Percentiles rank a stretch among this genome's conserved stretches.
Conservation (phyloP, 2,329 filamentous ascomycete species). For the Phyllosticta citribraziliensis region DNA sequence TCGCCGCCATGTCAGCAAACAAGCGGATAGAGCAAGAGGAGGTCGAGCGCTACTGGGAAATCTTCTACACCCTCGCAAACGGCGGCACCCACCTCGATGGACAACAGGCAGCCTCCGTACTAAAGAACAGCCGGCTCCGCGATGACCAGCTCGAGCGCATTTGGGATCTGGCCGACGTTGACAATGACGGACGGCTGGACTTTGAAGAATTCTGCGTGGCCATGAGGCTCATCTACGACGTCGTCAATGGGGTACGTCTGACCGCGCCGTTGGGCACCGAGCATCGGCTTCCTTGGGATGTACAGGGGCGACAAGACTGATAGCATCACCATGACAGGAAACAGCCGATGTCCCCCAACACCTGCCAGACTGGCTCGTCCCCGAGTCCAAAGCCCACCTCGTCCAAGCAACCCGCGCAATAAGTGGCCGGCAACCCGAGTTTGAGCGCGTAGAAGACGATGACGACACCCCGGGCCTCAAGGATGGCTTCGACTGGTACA, state of each 20-base stretch:
- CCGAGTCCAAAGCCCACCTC: constrained; percentile 56
- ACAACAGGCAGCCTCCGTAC: constrained; percentile 58
- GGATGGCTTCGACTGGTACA: constrained; percentile 99
- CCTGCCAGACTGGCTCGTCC: constrained; percentile 92
- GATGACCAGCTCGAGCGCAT: constrained; percentile 89
- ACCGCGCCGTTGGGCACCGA: constrained; percentile 1
- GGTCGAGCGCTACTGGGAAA: constrained; percentile 72
- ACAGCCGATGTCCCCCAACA: constrained; percentile 67
- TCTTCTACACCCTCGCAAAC: constrained; percentile 59
- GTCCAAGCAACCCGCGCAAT: constrained; percentile 41
- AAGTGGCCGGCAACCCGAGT: constrained; percentile 67
- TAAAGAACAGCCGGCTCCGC: constrained; percentile 62
- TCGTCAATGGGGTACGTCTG: constrained; percentile 78
- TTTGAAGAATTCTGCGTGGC: constrained; percentile 99
- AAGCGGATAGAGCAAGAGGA: constrained; percentile 62
- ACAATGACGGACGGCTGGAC: constrained; percentile 93
- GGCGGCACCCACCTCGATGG: constrained; percentile 58
- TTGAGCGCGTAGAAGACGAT: constrained; percentile 70
- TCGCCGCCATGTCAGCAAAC: constrained; percentile 22
- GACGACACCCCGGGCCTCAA: constrained; percentile 76
- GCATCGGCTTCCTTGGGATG: background rate
- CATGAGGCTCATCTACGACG: constrained; percentile 95
- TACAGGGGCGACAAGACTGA: background rate
- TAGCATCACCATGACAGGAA: constrained; percentile 47
- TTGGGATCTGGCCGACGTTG: constrained; percentile 95